These are phyloP conservation scores for Calamus simplicifolius DNA, from an alignment of 176 grass and related monocot species.

Conservation along the genomic window DNA sequence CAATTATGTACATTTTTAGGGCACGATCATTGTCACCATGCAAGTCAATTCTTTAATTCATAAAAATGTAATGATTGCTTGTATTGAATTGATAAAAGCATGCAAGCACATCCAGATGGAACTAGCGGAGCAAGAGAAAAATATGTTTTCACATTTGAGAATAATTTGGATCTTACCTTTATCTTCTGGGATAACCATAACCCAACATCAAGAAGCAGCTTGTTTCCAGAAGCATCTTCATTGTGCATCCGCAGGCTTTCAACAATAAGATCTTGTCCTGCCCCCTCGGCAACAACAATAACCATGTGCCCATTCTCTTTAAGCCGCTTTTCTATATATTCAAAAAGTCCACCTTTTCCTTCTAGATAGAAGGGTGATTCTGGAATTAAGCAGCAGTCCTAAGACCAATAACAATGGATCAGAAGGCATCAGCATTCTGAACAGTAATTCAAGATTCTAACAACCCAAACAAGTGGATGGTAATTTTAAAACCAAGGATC, in stretches of 20 bases:
- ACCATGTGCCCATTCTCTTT: constrained; percentile 98
- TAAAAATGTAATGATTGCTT: no score
- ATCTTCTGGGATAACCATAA: constrained; percentile 96
- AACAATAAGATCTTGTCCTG: constrained; percentile 83
- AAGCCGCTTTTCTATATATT: constrained; percentile 79
- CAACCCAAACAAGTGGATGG: no score
- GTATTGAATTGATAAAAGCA: no score
- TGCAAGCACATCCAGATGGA: no score
- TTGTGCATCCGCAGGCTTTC: constrained; percentile 52
- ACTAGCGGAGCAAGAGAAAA: no score
- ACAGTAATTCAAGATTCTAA: no score
- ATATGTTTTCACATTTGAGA: not conserved
- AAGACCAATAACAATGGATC: constrained; percentile 5
- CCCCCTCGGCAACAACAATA: constrained; percentile 89
- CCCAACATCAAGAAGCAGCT: constrained; percentile 86
- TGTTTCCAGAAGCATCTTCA: constrained; percentile 97
- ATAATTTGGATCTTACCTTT: constrained; percentile 33
- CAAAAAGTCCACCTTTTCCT: constrained; percentile 66
- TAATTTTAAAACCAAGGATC: not conserved
- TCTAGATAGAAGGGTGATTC: constrained; percentile 94
- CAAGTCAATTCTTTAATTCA: no score
- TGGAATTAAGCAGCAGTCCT: constrained; percentile 99
- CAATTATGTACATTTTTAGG: no score
- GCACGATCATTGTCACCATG: no score
- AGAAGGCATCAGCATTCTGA: not conserved